These are phyloP conservation scores for Phaffia australis DNA, from an alignment of 768 basidiomycete species.

Conservation along the genomic window DNA sequence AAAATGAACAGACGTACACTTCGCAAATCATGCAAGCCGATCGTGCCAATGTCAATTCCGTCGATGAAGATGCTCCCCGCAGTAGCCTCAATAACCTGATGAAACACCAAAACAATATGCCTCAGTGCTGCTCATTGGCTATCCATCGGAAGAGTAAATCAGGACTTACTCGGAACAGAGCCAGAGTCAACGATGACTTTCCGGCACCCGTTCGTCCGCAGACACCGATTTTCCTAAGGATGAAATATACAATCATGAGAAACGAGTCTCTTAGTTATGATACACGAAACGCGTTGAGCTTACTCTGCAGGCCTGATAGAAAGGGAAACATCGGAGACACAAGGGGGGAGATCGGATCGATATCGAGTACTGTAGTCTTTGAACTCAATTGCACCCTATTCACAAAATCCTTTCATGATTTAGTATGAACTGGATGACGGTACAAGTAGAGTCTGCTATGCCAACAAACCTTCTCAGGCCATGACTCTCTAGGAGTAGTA, in stretches of 20 bases:
- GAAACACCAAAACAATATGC: no score
- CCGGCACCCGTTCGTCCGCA: conserved; percentile 33
- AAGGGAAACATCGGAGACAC: conserved; percentile 34
- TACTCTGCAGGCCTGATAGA: conserved; percentile 37
- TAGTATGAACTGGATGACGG: neutral
- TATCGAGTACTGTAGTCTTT: conserved; percentile 37
- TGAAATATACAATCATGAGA: conserved; percentile 22
- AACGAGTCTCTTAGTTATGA: conserved; percentile 39
- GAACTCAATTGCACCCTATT: conserved; percentile 34
- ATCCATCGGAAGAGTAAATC: no score
- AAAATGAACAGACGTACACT: conserved; percentile 39
- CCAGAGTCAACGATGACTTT: conserved; percentile 37
- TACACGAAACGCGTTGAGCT: conserved; percentile 28
- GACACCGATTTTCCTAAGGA: conserved; percentile 41
- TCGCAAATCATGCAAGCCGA: conserved; percentile 35
- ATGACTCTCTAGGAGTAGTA: conserved; percentile 31
- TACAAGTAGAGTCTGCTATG: neutral
- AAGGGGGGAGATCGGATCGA: conserved; percentile 36
- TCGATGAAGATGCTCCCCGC: conserved; percentile 20
- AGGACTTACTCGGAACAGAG: conserved; percentile 32
- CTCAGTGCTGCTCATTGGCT: no score
- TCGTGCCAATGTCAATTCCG: conserved; percentile 28
- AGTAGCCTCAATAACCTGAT: conserved; percentile 30
- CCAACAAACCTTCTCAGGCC: conserved; percentile 27
- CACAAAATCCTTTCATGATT: neutral